Evolutionary conservation across 306 rosid species (phyloP).

Genomic region (Potentilla sterilis): DNA sequence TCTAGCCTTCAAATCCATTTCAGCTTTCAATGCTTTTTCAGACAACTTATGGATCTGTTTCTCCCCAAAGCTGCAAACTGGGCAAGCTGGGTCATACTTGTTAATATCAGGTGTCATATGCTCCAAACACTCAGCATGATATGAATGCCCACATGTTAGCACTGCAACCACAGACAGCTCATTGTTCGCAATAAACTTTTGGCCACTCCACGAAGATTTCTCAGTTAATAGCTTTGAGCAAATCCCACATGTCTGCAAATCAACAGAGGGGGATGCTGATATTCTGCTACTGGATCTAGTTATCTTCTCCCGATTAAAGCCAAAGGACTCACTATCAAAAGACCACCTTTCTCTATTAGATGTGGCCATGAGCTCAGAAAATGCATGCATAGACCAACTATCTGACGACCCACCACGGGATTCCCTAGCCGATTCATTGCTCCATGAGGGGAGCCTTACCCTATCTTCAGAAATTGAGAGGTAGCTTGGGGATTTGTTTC

Average conservation of each 20-base stretch:
- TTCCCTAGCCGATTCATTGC: constrained; percentile 57
- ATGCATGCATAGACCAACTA: constrained; percentile 82
- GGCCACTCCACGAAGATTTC: constrained; percentile 46
- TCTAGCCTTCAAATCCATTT: constrained; percentile 64
- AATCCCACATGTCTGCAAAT: constrained; percentile 52
- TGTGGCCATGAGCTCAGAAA: constrained; percentile 70
- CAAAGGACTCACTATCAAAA: constrained; percentile 71
- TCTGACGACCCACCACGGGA: constrained; percentile 73
- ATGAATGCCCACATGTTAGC: constrained; percentile 75
- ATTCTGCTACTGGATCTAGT: constrained; percentile 54
- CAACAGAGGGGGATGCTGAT: constrained; percentile 53
- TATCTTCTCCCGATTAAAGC: constrained; percentile 58
- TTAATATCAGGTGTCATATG: constrained; percentile 63
- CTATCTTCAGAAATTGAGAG: constrained; percentile 59
- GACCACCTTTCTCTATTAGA: constrained; percentile 81
- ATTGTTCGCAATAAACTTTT: constrained; percentile 37
- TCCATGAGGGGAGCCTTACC: constrained; percentile 48
- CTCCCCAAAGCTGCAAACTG: constrained; percentile 80
- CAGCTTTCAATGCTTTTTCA: constrained; percentile 71
- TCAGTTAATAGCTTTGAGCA: constrained; percentile 48
- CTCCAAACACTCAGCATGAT: constrained; percentile 96
- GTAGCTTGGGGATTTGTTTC: constrained; percentile 58
- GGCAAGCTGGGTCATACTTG: constrained; percentile 88
- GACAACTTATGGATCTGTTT: constrained; percentile 60
- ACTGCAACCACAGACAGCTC: constrained; percentile 67